Evolutionary conservation across 345 rosid species (phyloP).

Genomic region (Lumnitzera littorea): DNA sequence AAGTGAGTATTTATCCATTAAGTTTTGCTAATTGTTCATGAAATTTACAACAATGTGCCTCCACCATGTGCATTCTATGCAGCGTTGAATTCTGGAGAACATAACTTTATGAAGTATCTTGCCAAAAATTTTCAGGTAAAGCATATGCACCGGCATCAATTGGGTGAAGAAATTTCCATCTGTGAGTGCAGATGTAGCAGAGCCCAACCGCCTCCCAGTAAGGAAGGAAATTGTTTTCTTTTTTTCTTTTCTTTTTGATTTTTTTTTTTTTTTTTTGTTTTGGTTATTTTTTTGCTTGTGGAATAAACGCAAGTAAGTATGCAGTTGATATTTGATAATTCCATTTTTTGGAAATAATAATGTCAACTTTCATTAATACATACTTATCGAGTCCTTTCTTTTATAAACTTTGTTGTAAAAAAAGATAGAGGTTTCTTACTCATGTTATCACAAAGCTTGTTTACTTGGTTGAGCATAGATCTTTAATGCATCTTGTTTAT

Average conservation of each 20-base stretch:
- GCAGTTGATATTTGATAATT: not conserved
- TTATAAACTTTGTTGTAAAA: too few relatives aligned
- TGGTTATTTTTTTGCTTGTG: too few relatives aligned
- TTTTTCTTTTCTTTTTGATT: too few relatives aligned
- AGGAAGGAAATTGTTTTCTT: too few relatives aligned
- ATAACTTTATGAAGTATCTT: constrained; percentile 5
- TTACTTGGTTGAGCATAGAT: too few relatives aligned
- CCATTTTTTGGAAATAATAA: not conserved
- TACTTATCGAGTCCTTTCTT: not conserved
- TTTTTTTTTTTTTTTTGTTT: too few relatives aligned
- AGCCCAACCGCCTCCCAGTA: constrained; percentile 90
- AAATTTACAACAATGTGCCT: not conserved
- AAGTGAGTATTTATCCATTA: too few relatives aligned
- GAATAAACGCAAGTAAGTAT: constrained; percentile 45
- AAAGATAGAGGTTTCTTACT: too few relatives aligned
- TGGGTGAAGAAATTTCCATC: constrained; percentile 60
- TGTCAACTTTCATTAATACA: not conserved
- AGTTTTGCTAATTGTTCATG: too few relatives aligned
- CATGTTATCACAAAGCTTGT: too few relatives aligned
- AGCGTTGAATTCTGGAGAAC: not conserved
- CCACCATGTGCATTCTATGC: not conserved
- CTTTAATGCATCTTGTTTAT: too few relatives aligned
- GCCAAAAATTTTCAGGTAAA: constrained; percentile 50
- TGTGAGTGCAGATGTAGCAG: constrained; percentile 90
- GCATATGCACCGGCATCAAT: constrained; percentile 84